These are phyloP conservation scores for Carex cristatella DNA, from an alignment of 176 grass and related monocot genomes.

Conservation along the genomic window DNA sequence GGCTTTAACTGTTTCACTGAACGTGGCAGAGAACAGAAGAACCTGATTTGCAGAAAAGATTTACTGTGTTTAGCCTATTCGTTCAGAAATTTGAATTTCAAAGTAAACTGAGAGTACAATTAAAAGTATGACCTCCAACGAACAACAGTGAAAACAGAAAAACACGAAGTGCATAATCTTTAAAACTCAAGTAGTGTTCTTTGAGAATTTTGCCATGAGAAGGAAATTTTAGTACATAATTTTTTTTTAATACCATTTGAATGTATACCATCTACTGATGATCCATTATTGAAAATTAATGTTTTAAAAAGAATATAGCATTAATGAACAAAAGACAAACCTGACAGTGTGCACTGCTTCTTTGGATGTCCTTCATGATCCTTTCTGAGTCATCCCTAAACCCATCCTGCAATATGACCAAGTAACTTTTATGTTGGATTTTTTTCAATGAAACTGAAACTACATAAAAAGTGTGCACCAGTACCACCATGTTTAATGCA, in stretches of 20 bases:
- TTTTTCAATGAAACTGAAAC: not conserved
- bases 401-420: slow-evolving; percentile 59
- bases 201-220: not conserved
- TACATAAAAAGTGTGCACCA: too few species aligned
- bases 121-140: not conserved
- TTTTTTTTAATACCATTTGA: not conserved
- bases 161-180: not conserved
- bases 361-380: slow-evolving; percentile 92
- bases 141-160: not conserved
- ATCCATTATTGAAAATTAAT: not conserved
- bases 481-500: too few species aligned
- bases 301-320: not conserved
- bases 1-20: slow-evolving; percentile 84
- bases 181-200: not conserved
- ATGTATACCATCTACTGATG: not conserved
- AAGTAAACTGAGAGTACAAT: not conserved
- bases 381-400: slow-evolving; percentile 91
- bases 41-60: slow-evolving; percentile 41
- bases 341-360: slow-evolving; percentile 67
- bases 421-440: not conserved
- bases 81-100: not conserved
- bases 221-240: not conserved
- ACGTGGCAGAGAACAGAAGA: slow-evolving; percentile 98
- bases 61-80: not conserved
- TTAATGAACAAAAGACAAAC: slow-evolving; percentile 33